phyloP scores from a whole-genome alignment of 208 protist species.

The Leishmania major region DNA sequence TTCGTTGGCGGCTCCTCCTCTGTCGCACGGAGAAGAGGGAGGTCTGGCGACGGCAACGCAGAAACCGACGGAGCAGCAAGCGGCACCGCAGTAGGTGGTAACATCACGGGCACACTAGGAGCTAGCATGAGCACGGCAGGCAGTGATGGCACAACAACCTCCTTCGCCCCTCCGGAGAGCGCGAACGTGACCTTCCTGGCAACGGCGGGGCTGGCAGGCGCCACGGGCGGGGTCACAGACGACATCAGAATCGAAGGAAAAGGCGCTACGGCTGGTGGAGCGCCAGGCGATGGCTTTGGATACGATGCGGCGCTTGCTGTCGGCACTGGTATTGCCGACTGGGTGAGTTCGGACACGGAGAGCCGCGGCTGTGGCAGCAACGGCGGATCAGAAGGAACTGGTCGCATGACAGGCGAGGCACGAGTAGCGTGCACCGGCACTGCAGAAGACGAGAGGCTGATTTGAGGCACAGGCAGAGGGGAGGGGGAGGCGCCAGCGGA shows the following conservation, averaged over 20 bases:
- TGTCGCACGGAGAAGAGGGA: slow-evolving; percentile 6
- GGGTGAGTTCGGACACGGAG: background rate
- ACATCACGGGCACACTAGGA: background rate
- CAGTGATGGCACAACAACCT: background rate
- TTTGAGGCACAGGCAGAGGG: background rate
- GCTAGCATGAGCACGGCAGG: background rate
- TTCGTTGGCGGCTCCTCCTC: slow-evolving; percentile 12
- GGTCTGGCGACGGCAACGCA: background rate
- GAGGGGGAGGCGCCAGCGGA: background rate
- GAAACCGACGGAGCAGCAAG: background rate
- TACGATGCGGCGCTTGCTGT: background rate
- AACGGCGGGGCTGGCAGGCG: background rate
- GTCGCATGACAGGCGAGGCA: background rate
- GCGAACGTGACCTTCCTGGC: background rate
- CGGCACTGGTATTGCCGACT: slow-evolving; percentile 2
- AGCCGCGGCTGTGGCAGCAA: background rate
- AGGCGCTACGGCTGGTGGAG: background rate
- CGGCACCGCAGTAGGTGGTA: background rate
- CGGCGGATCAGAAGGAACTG: background rate
- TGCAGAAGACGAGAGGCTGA: background rate
- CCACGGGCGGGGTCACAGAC: background rate
- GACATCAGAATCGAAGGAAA: background rate
- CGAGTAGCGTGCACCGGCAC: background rate
- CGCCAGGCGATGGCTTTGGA: background rate
- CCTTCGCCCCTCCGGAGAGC: background rate